Conservation (phyloP, 1,139 yeast species). For the Starmera stellimalicola region DNA sequence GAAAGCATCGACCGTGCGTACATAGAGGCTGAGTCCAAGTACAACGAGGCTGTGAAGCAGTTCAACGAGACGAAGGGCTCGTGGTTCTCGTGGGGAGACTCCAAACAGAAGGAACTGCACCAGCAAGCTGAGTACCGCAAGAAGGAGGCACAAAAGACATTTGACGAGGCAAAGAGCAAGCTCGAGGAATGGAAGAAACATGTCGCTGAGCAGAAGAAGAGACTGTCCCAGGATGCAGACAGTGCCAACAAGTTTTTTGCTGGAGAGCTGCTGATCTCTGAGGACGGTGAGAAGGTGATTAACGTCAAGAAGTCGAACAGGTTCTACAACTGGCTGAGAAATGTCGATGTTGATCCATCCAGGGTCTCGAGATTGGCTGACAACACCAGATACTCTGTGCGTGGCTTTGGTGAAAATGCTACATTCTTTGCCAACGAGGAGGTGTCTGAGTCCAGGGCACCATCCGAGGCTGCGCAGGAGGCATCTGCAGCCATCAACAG, state of each 20-base stretch:
- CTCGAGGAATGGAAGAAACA: constrained; percentile 19
- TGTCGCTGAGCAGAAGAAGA: constrained; percentile 11
- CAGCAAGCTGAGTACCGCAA: constrained; percentile 20
- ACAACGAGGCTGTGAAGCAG: constrained; percentile 19
- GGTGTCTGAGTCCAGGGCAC: neutral
- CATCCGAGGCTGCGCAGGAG: constrained; percentile 8
- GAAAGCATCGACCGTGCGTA: constrained; percentile 17
- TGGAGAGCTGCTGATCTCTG: neutral
- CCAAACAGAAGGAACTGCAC: constrained; percentile 17
- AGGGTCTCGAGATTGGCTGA: constrained; percentile 15
- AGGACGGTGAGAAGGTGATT: neutral
- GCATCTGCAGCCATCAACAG: constrained; percentile 12
- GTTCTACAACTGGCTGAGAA: constrained; percentile 20
- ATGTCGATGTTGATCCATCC: constrained; percentile 16
- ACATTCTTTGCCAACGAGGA: constrained; percentile 27
- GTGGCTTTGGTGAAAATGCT: constrained; percentile 34
- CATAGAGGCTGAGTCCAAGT: constrained; percentile 14
- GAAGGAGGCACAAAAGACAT: constrained; percentile 18
- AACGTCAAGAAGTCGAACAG: constrained; percentile 5
- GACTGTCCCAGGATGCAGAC: constrained; percentile 1
- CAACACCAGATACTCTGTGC: constrained; percentile 21
- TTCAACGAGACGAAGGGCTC: constrained; percentile 18
- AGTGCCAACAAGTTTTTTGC: constrained; percentile 6
- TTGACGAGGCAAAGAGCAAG: constrained; percentile 17
- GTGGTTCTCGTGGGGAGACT: constrained; percentile 21